phyloP scores from a whole-genome alignment of 345 rosid species.

The Brassica nigra region DNA sequence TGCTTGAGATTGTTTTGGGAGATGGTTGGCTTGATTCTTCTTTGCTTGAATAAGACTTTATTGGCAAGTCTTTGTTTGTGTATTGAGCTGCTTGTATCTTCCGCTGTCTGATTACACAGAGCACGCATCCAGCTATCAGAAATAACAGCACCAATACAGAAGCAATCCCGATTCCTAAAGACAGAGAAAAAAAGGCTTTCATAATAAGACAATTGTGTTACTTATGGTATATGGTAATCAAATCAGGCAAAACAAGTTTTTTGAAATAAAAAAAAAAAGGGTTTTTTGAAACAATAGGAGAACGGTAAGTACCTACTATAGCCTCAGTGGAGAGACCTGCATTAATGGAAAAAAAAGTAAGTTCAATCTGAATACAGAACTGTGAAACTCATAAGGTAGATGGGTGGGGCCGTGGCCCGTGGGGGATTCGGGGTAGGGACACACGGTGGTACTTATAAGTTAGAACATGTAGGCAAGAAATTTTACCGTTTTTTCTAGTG shows the following conservation, averaged over 20 bases:
- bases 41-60: constrained; percentile 52
- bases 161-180: constrained; percentile 46
- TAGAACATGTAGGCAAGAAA: not conserved
- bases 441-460: not conserved
- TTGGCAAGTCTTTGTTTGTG: constrained; percentile 43
- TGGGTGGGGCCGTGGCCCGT: not conserved
- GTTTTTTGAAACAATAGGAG: not conserved
- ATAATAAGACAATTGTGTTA: not conserved
- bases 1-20: constrained; percentile 48
- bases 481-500: not conserved
- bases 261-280: no score
- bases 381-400: not conserved
- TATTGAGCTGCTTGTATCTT: constrained; percentile 43
- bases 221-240: not conserved
- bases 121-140: constrained; percentile 22
- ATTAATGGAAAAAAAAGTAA: not conserved
- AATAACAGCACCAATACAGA: constrained; percentile 28
- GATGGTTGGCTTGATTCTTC: constrained; percentile 43
- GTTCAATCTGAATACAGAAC: not conserved
- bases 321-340: not conserved
- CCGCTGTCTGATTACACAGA: constrained; percentile 30
- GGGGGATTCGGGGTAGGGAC: not conserved
- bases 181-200: not conserved
- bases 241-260: not conserved
- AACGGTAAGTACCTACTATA: not conserved